Percentiles rank a stretch among this genome's conserved stretches.
These are phyloP conservation scores for button mushroom (Agaricus bisporus) DNA, from an alignment of 768 basidiomycete species.

Conservation along the genomic window DNA sequence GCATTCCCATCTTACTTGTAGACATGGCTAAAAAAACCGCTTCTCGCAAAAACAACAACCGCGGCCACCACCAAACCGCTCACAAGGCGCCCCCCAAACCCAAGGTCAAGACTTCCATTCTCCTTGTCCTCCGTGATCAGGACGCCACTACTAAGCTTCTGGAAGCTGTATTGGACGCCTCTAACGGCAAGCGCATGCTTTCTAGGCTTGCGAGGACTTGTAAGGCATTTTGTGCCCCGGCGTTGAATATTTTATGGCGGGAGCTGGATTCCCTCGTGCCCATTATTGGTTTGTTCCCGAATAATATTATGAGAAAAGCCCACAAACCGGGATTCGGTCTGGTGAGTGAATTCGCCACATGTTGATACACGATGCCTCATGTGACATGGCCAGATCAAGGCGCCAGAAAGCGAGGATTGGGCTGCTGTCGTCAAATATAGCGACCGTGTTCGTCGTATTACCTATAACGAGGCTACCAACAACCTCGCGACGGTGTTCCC, in stretches of 20 bases:
- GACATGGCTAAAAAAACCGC: slow-evolving; percentile 8
- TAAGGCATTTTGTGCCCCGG: slow-evolving; percentile 65
- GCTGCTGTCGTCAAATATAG: slow-evolving; percentile 57
- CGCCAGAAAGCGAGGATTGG: slow-evolving; percentile 69
- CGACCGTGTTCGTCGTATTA: slow-evolving; percentile 59
- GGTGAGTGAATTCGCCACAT: slow-evolving; percentile 38
- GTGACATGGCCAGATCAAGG: slow-evolving; percentile 37
- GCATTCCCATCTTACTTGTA: background rate
- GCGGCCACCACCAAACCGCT: background rate
- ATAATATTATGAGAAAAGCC: slow-evolving; percentile 58
- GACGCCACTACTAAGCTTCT: slow-evolving; percentile 48
- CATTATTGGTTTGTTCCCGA: slow-evolving; percentile 67
- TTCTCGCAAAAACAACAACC: slow-evolving; percentile 8
- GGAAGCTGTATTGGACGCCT: slow-evolving; percentile 43
- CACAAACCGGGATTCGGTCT: slow-evolving; percentile 71
- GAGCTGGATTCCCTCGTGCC: slow-evolving; percentile 74
- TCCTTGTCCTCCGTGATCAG: slow-evolving; percentile 56
- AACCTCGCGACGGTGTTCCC: slow-evolving; percentile 63
- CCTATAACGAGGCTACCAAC: slow-evolving; percentile 63
- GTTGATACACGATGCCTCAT: slow-evolving; percentile 4
- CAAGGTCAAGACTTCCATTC: slow-evolving; percentile 43
- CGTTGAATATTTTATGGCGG: slow-evolving; percentile 68
- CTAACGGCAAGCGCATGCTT: slow-evolving; percentile 61
- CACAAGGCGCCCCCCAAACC: slow-evolving; percentile 24
- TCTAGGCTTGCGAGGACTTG: slow-evolving; percentile 73